phyloP scores from a whole-genome alignment of 345 rosid species.

The Nephelium lappaceum region DNA sequence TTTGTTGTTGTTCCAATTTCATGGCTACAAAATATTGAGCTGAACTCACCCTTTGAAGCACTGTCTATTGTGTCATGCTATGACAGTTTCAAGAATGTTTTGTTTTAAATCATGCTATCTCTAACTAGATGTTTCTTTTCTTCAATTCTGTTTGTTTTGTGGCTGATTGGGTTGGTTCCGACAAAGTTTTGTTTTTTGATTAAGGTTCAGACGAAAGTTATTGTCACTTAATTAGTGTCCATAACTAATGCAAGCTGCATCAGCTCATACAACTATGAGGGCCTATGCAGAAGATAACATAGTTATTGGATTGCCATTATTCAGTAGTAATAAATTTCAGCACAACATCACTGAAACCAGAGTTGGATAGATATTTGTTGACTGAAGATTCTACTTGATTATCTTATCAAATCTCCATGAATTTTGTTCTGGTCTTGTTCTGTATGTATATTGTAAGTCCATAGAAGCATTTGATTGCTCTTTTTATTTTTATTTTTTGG shows the following conservation, averaged over 20 bases:
- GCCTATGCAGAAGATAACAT: neutral
- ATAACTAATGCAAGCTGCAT: neutral
- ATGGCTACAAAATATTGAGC: neutral
- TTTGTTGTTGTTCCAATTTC: neutral
- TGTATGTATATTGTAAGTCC: neutral
- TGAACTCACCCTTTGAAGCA: neutral
- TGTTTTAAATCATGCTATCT: too few species aligned
- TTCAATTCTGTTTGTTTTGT: neutral
- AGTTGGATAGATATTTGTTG: neutral
- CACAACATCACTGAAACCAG: neutral
- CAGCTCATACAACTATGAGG: neutral
- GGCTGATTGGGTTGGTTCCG: neutral
- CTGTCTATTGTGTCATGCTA: neutral
- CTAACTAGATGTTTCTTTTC: neutral
- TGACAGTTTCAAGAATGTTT: too few species aligned
- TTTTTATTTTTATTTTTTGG: neutral
- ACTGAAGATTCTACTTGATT: neutral
- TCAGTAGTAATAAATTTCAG: neutral
- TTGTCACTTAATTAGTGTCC: neutral
- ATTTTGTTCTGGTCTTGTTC: neutral
- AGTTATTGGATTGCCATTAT: neutral
- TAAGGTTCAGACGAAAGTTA: neutral
- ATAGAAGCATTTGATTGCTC: neutral
- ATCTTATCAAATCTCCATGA: neutral
- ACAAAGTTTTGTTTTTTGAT: too few species aligned